Base-by-base conservation (phyloP, 1,139 yeast species). In the Pichia inconspicua region DNA sequence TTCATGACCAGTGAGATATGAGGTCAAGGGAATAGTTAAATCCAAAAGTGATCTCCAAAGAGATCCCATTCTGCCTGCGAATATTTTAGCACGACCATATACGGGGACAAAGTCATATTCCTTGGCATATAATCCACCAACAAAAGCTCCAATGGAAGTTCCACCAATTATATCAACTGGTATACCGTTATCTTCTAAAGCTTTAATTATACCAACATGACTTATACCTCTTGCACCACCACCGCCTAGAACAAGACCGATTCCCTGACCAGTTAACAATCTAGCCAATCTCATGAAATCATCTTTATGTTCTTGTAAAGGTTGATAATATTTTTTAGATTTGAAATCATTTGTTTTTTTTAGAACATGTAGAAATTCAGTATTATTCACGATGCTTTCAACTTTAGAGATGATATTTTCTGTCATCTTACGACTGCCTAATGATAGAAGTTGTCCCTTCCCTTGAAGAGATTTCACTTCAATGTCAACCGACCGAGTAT, bases 201-300 rank as follows among this genome's bases (percentile, higher is more conserved):
- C 96, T 47, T 82, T 80, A n/a, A 92, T 79, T 4, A 92, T 84
- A 7, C 98, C 98, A 43, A 90, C 75, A 62, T 92, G 98, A 9
- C 96, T 79, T 15, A 92, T 75, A 1, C 98, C 98, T 58, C 98
- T 74, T 0, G 98, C 96, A 31, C 98, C 98, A 42, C 98, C 98
- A 14, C 98, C 98, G 4, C 98, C 98, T 9, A 92, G 72, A 3
- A 92, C 97, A 19, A 92, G 70, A 0, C 97, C 98, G 37, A 92
- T 88, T 0, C 96, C 96, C 63, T 89, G 89, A 15, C 96, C 95
- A 0, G 97, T 86, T 27, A 92, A 67, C 14, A 92, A 77, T 57
- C 98, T 74, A 0, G 98, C 98, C 35, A 92, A 68, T 49, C 98
- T 74, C 64, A 87, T 72, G 62, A 92, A 92, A 63, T 92, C 98